Evolutionary conservation across 2,329 filamentous ascomycete species (phyloP), one percentile per base, ranked within the genome.

Genomic region (Fusarium vanettenii): DNA sequence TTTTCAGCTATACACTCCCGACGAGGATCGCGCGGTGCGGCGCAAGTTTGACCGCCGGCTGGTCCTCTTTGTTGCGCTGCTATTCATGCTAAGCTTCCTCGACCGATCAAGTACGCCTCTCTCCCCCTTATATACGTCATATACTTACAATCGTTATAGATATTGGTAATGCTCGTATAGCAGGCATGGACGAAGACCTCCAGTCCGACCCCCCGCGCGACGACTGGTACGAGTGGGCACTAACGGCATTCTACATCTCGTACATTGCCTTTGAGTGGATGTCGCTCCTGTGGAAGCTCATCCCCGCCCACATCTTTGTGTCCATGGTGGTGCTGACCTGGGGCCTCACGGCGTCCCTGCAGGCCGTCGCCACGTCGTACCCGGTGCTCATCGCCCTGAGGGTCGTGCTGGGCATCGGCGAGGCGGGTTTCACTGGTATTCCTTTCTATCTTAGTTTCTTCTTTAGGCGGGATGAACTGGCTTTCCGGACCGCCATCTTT

Each of bases 11-110:
- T 90, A 88, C 68, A 88, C 88, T 4, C 84, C 85, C 0, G 92
- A 95, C 64, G 95, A 98, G 81, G 95, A 97, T 80, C 84, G 82
- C 25, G 85, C 87, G 5, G 92, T 97, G 10, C 87, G 95, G 66
- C 87, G 87, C 79, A 95, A 94, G 84, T 91, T 98, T 76, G 95
- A 98, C 81, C 87, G 90, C 66, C 90, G 89, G 73, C 87, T 98
- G 63, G 94, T 97, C 7, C 81, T 94, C 1, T 97, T 98, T 80
- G 88, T 98, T 73, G 93, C 94, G 13, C 81, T 96, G 68, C 87
- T 98, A 14, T 98, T 97, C 81, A 89, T 97, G 87, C 86, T 98
- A 71, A 93, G 92, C 72, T 98, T 97, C 80, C 84, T 98, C 74
- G 95, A 98, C 82, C 89, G 95, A 75, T 95, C 94, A 20, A 97